Evolutionary conservation across 805 yeast species (phyloP), one percentile per base, ranked within the genome.

Genomic region (Cyberlindnera lachancei): DNA sequence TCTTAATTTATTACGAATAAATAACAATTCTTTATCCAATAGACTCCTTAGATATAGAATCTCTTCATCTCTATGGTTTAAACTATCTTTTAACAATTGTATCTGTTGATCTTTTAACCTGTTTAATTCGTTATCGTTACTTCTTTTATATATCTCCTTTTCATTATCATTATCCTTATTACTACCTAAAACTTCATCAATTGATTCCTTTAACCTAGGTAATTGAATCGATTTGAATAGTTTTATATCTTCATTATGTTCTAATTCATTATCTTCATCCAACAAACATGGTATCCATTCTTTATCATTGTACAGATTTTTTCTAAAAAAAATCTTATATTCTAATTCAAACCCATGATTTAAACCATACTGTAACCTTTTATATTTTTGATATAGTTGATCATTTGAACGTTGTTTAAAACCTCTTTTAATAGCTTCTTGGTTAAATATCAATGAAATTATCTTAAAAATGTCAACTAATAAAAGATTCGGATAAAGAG

Each of bases 301-400:
- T 25, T 34, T 48, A 8, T 36, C 31, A 28, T 40, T 46, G 22
- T 38, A 37, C 19, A 41, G 35, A 23, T 30, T 46, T 14, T 29
- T 35, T 26, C 25, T 41, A 31, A 48, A 48, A 27, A 35, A 45
- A 16, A 44, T 38, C 4, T 22, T 7, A 23, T 41, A 50, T 21
- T 48, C 55, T n/a, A 18, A 9, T 11, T 28, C 30, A 23, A 7
- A 11, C 6, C 24, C 30, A 29, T 46, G 46, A 21, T 46, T 50
- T 10, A 48, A 25, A 4, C 51, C 49, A 23, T 48, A 41, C 20
- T 45, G 50, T 3, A 50, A 42, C 23, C 55, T 35, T 25, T 50
- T 50, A 27, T 48, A 50, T 31, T 50, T 50, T 17, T 50, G 55
- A 28, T 50, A 48, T 9, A 50, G 31, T 25, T 50, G 53, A 31